phyloP scores from a whole-genome alignment of 148 eudicot species.

The Amaranthus cruentus region DNA sequence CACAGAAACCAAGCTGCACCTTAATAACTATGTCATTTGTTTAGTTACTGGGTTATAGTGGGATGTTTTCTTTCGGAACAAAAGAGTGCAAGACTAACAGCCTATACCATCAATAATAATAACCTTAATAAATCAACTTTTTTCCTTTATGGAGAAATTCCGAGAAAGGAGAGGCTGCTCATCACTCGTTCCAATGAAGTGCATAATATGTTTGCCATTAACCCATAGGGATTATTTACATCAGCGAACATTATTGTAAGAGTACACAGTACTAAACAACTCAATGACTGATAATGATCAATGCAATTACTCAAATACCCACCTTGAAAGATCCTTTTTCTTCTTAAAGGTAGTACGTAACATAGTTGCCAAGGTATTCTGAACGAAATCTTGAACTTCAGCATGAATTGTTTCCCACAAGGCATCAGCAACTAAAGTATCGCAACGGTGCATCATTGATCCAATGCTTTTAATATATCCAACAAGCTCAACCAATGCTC shows the following conservation, averaged over 20 bases:
- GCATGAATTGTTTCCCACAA: constrained; percentile 97
- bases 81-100: too few relatives aligned
- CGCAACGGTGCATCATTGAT: constrained; percentile 86
- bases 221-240: not conserved
- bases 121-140: not conserved
- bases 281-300: not conserved
- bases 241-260: not conserved
- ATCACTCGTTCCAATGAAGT: not conserved
- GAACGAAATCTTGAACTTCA: constrained; percentile 99
- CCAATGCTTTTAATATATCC: constrained; percentile 89
- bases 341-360: constrained; percentile 84
- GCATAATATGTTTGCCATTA: not conserved
- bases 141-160: not conserved
- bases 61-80: too few relatives aligned
- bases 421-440: constrained; percentile 90
- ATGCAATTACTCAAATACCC: constrained; percentile 9
- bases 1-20: not conserved
- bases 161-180: not conserved
- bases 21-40: not conserved
- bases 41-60: not conserved
- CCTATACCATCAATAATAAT: too few relatives aligned
- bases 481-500: constrained; percentile 87
- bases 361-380: constrained; percentile 89
- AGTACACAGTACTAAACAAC: not conserved
- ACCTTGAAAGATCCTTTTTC: constrained; percentile 96